These are phyloP conservation scores for Tolypocladium ovalisporum DNA, from an alignment of 2,329 filamentous ascomycete species.

Conservation along the genomic window DNA sequence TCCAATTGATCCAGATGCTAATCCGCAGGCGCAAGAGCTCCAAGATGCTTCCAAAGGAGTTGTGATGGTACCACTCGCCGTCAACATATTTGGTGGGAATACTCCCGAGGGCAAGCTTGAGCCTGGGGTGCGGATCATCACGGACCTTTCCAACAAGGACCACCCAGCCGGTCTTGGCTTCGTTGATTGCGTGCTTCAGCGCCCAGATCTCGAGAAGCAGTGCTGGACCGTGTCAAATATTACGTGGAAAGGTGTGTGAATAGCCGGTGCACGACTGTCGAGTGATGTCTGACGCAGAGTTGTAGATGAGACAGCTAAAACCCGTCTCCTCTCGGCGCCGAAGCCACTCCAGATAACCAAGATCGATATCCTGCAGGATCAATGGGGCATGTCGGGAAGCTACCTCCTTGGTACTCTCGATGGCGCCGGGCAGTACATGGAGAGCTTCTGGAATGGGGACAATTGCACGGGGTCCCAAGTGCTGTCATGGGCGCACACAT, in stretches of 20 bases:
- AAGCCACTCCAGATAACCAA: background rate
- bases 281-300: background rate
- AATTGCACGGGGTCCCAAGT: background rate
- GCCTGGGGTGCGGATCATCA: background rate
- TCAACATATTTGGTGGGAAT: background rate
- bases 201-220: background rate
- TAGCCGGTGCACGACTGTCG: background rate
- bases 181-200: background rate
- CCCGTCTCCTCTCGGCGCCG: background rate
- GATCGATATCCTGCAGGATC: background rate
- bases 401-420: background rate
- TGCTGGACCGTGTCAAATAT: background rate
- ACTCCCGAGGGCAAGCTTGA: background rate
- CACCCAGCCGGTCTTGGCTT: background rate
- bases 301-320: background rate
- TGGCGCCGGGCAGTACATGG: background rate
- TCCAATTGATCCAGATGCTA: background rate
- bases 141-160: background rate
- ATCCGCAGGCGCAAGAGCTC: background rate
- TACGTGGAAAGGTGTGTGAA: background rate
- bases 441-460: background rate
- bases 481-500: background rate
- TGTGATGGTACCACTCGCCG: background rate
- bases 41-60: background rate
- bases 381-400: background rate